Evolutionary conservation across 192 early-diverging fungal species (phyloP).

Genomic region (Coemansia sp.): DNA sequence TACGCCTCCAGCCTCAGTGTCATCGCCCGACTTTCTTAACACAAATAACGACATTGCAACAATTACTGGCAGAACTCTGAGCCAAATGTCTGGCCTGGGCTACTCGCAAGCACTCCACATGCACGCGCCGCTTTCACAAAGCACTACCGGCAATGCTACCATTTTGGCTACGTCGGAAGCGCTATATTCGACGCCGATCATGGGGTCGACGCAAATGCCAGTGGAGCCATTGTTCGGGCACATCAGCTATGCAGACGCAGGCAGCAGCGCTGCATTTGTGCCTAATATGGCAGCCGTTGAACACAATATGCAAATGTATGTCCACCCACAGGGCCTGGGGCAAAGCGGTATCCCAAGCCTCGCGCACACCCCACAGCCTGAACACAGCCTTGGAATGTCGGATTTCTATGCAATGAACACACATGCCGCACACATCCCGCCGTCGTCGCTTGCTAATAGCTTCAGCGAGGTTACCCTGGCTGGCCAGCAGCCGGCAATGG

Average conservation of each 20-base stretch:
- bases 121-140: constrained; percentile 9
- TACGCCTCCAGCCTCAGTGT: constrained; percentile 8
- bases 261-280: constrained; percentile 19
- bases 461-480: background rate
- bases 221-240: constrained; percentile 37
- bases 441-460: constrained; percentile 13
- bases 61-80: background rate
- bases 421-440: constrained; percentile 1
- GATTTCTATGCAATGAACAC: constrained; percentile 6
- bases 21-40: constrained; percentile 11
- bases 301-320: constrained; percentile 16
- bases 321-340: constrained; percentile 3
- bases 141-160: constrained; percentile 1
- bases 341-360: constrained; percentile 21
- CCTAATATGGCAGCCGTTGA: constrained; percentile 19
- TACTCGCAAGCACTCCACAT: constrained; percentile 8
- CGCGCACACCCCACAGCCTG: constrained; percentile 13
- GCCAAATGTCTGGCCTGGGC: constrained; percentile 7
- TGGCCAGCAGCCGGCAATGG: constrained; percentile 1
- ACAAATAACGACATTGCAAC: constrained; percentile 6
- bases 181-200: constrained; percentile 28
- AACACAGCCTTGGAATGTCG: background rate
- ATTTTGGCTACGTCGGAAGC: constrained; percentile 2
- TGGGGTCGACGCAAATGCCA: constrained; percentile 22
- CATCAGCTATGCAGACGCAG: constrained; percentile 23